Percentiles rank a stretch among this genome's conserved stretches.
These are phyloP conservation scores for Durotheca rogersii DNA, from an alignment of 495 filamentous ascomycete genomes.

Conservation along the genomic window DNA sequence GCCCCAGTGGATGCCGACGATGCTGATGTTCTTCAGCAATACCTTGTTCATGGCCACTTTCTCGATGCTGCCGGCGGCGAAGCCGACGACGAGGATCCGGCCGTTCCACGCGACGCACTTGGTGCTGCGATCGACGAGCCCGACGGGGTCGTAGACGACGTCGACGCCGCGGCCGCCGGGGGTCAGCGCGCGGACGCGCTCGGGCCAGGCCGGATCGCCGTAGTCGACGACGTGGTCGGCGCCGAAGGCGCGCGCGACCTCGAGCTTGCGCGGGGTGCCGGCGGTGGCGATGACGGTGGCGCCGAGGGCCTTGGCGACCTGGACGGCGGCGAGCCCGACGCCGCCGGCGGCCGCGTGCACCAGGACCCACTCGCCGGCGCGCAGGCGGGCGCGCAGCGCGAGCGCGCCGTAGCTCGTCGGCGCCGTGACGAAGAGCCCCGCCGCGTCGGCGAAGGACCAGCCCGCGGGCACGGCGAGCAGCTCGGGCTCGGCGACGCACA, in stretches of 20 bases:
- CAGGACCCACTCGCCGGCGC: constrained; percentile 80
- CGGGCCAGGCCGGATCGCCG: constrained; percentile 67
- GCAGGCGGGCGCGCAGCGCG: constrained; percentile 72
- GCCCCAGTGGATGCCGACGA: constrained; percentile 92
- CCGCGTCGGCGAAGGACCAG: constrained; percentile 82
- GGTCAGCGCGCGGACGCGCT: constrained; percentile 72
- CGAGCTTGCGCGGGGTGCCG: constrained; percentile 71
- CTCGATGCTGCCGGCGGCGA: constrained; percentile 86
- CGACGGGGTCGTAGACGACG: constrained; percentile 85
- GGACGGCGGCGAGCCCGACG: constrained; percentile 87
- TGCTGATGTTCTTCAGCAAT: constrained; percentile 86
- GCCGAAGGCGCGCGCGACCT: constrained; percentile 74
- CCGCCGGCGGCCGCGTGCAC: constrained; percentile 93
- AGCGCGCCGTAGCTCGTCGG: constrained; percentile 88
- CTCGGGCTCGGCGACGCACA: constrained; percentile 63
- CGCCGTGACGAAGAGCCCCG: constrained; percentile 86
- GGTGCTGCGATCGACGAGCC: constrained; percentile 75
- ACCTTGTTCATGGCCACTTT: constrained; percentile 91
- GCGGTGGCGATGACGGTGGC: constrained; percentile 90
- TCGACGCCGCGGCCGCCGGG: constrained; percentile 73
- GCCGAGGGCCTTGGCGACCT: constrained; percentile 87
- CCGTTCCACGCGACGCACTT: constrained; percentile 94
- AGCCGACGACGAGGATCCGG: constrained; percentile 82
- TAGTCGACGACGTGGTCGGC: constrained; percentile 86
- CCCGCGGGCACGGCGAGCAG: constrained; percentile 73